Base-by-base conservation (phyloP, 495 filamentous ascomycete species). In the Podospora pseudocomata region DNA sequence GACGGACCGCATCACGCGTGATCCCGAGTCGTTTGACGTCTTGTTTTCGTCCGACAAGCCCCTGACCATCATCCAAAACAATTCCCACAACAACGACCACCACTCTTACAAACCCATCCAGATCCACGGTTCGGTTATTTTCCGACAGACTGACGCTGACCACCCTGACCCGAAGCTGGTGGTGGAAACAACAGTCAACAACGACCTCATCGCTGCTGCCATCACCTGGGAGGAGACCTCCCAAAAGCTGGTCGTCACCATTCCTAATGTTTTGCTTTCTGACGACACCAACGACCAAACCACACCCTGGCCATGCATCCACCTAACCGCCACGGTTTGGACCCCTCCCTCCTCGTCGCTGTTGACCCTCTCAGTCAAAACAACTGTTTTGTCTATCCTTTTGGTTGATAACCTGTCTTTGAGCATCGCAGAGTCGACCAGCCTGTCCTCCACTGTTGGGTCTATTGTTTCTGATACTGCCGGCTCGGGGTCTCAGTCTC, bases 331-430 rank as follows among this genome's bases (percentile, higher is more conserved):
- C 16, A 84, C 81, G 11, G 70, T 80, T 55, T 83, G 80, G 79
- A 78, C 82, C 0, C 81, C 82, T 55, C 68, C 72, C 26, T 67
- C 68, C 58, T 74, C 70, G 2, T 60, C 60, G 19, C 74, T 84
- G 5, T 63, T 71, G 3, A 60, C 11, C 1, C 69, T 84, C 16
- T 15, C n/a, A 9, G 32, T 81, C 32, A 44, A 73, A 16, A 65
- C 70, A 11, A 57, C 76, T 16, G 79, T 82, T 18, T 79, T 84
- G 6, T 77, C 75, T 63, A 71, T 84, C 32, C 58, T 74, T 5
- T 66, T 84, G 1, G 60, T 81, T 13, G 78, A 82, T 70, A 80
- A 82, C 67, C 63, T 84, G 23, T 84, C 60, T 57, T 60, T 77
- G 1, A 34, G 66, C 39, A 73, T 81, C 23, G 61, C 66, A 2